These are phyloP conservation scores for Epicoccum sorghinum DNA, from an alignment of 2,329 filamentous ascomycete genomes.

Conservation along the genomic window DNA sequence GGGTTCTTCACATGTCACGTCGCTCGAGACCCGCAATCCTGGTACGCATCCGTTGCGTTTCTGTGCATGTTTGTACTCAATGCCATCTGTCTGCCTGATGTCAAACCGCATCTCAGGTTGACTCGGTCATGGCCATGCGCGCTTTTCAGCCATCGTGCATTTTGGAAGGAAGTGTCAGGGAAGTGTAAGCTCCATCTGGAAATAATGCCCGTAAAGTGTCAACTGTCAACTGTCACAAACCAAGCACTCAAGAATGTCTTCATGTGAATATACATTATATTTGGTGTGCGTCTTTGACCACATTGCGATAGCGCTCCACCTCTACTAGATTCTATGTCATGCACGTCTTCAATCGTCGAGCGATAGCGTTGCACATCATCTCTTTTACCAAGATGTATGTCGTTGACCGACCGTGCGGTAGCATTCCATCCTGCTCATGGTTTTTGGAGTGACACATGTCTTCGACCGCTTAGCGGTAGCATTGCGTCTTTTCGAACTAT, in stretches of 20 bases:
- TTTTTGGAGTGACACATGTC: slow-evolving; percentile 18
- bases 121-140: too few relatives aligned
- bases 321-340: slow-evolving; percentile 9
- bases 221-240: background rate
- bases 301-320: slow-evolving; percentile 22
- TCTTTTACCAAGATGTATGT: slow-evolving; percentile 23
- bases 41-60: too few relatives aligned
- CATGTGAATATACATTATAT: slow-evolving; percentile 12
- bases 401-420: slow-evolving; percentile 33
- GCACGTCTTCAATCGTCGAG: slow-evolving; percentile 27
- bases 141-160: too few relatives aligned
- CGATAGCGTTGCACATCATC: slow-evolving; percentile 25
- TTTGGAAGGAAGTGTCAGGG: background rate
- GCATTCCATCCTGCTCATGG: slow-evolving; percentile 18
- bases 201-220: background rate
- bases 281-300: slow-evolving; percentile 25
- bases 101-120: too few relatives aligned
- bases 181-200: background rate
- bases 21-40: background rate
- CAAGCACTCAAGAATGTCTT: background rate
- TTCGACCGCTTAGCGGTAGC: slow-evolving; percentile 34
- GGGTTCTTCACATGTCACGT: slow-evolving; percentile 1
- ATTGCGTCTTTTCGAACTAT: slow-evolving; percentile 20
- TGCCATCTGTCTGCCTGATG: too few relatives aligned
- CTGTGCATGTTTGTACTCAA: too few relatives aligned